A percentile compares a stretch with the other conserved stretches of the same genome.
Conservation (phyloP, 2,329 filamentous ascomycete genomes). For the Monilinia vaccinii-corymbosi region DNA sequence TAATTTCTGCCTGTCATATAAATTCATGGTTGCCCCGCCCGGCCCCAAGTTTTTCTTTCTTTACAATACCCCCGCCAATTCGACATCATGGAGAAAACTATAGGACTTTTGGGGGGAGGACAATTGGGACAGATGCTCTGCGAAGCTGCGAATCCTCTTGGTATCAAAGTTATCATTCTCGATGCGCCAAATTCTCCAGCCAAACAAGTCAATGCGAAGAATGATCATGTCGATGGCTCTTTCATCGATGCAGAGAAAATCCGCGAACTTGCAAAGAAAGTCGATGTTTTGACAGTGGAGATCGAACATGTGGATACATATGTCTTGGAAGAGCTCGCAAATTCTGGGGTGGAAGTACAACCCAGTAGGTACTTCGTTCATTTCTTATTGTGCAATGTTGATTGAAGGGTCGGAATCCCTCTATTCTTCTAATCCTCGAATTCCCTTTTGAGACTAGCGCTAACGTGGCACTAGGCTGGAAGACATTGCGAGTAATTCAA, state of each 20-base stretch:
- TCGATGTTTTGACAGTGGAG: conserved; percentile 82
- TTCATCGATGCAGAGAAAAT: conserved; percentile 80
- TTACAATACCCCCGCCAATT: background rate
- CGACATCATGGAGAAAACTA: conserved; percentile 22
- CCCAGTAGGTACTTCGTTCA: conserved; percentile 13
- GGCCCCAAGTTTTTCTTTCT: background rate
- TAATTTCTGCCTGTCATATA: background rate
- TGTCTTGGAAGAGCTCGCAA: conserved; percentile 73
- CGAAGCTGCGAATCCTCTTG: conserved; percentile 70
- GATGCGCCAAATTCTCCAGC: conserved; percentile 68
- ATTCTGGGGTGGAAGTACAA: conserved; percentile 48
- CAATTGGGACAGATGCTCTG: conserved; percentile 90
- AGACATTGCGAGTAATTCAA: conserved; percentile 80
- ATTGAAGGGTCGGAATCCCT: background rate
- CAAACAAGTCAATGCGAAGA: conserved; percentile 73
- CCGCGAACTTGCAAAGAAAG: conserved; percentile 63
- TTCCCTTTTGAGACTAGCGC: conserved; percentile 36
- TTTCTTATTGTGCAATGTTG: background rate
- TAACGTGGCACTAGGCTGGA: conserved; percentile 71
- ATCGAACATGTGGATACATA: conserved; percentile 94
- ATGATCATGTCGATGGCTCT: conserved; percentile 70
- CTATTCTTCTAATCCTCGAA: background rate
- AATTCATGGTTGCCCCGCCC: background rate
- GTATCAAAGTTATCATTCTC: conserved; percentile 75
- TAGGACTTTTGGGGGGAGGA: conserved; percentile 50